Evolutionary conservation across 257 asterid species (phyloP), one percentile per base, ranked within the genome.

Genomic region (Striga asiatica): DNA sequence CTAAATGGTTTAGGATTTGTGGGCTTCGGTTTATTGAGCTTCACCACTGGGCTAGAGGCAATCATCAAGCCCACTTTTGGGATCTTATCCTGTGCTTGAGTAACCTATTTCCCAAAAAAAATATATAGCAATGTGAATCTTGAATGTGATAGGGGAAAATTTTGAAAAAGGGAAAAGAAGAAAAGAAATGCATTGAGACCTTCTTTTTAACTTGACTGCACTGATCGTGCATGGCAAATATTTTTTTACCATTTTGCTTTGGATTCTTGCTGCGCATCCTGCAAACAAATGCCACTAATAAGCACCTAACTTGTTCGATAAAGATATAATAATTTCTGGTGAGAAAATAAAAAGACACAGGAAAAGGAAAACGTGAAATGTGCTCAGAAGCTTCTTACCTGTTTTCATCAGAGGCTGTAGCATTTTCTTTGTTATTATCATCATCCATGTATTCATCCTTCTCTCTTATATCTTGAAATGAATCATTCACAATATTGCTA

Each of bases 1-100:
- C 92, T 82, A 73, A 92, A 92, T 42, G 99, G 99, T 61, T 84
- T 92, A 2, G 97, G 97, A 38, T 81, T 81, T 53, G 99, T 88
- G 29, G 81, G 79, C 81, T 81, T 92, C 25, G 81, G 83, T 75
- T 88, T 92, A 79, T 69, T 77, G 60, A 64, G 65, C 79, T 84
- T 84, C 60, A 63, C 43, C 37, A 64, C 82, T 41, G 69, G 59
- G 59, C 59, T 62, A 21, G 67, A 55, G 2, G 73, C 65, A 57
- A 63, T 28, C n/a, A n/a, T n/a, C 23, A 22, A n/a, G 29, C 57
- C 62, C 49, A 64, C 85, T 62, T 83, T 83, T 58, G 21, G 34
- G 42, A 48, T 69, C 64, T 67, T 82, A 29, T 71, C 79, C 29
- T 28, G 64, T 51, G 66, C 61, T 70, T 67, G 76, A 55, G 59